Evolutionary conservation across 805 yeast genomes (phyloP), one percentile per base, ranked within the genome.

Genomic region (Metschnikowia noctiluminum): DNA sequence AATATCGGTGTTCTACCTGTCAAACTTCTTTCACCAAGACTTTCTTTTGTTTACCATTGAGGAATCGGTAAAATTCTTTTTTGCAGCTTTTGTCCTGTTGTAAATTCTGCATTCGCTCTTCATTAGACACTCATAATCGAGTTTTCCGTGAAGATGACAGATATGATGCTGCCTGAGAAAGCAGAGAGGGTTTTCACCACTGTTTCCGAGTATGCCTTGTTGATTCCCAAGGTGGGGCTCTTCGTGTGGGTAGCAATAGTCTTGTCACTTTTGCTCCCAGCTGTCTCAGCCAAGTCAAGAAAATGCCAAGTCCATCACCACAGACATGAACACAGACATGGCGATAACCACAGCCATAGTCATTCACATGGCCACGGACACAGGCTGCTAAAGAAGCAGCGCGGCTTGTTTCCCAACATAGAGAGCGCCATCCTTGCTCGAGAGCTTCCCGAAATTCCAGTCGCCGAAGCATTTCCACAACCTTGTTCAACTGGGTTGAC

Each of bases 401-500:
- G 31, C 5, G 45, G 27, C 28, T 51, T 56, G 44, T 56, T 56
- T 40, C 59, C 59, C 4, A 45, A 53, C 7, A 54, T 56, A 14
- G 45, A 31, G 12, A 40, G 35, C n/a, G 28, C 32, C 12, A 11
- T 21, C 16, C 28, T 37, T 12, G 32, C 16, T 31, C 30, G 15
- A 21, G 42, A 31, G 14, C 7, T 15, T 14, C 8, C 42, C 31
- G 42, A 45, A 13, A 28, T 16, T 3, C 47, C 45, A 3, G 38
- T 40, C 8, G 42, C 36, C 30, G 41, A 44, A 40, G 45, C 46
- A 6, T 45, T 43, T 11, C 59, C 64, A 4, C 59, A 62, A 37
- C 67, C 71, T 36, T 81, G 86, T 59, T 77, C 85, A 28, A 79
- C 84, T 10, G 71, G 74, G 14, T 57, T 69, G 43, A 70, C 79